Percentiles rank a stretch among this genome's conserved stretches.
Conservation (phyloP, 495 filamentous ascomycete genomes). For the Copromyces sp. region DNA sequence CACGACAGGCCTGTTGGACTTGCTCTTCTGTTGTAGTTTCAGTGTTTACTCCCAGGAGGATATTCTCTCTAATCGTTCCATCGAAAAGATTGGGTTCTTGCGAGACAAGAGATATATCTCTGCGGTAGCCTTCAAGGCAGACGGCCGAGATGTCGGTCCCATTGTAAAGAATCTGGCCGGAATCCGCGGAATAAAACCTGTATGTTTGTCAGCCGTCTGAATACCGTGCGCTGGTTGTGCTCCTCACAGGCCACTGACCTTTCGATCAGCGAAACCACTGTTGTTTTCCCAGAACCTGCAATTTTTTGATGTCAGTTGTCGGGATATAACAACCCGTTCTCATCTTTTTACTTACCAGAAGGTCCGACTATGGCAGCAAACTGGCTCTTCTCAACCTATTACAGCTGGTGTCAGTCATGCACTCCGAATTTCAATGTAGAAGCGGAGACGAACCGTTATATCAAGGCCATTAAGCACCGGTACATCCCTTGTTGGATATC, state of each 20-base stretch:
- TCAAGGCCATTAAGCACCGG: conserved; percentile 41
- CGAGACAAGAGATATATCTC: conserved; percentile 43
- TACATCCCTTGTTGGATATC: conserved; percentile 44
- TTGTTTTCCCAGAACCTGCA: conserved; percentile 65
- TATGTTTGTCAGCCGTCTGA: background rate
- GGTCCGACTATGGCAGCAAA: conserved; percentile 58
- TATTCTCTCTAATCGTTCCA: conserved; percentile 52
- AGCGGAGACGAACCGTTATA: conserved; percentile 28
- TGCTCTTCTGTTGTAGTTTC: conserved; percentile 29
- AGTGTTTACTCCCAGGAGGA: conserved; percentile 42
- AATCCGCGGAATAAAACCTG: conserved; percentile 45
- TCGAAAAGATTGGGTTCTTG: conserved; percentile 52
- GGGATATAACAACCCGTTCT: conserved; percentile 30
- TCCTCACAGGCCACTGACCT: conserved; percentile 14
- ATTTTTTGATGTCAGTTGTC: conserved; percentile 16
- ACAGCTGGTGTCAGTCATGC: background rate
- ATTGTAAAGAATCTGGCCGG: conserved; percentile 41
- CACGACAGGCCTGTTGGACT: conserved; percentile 38
- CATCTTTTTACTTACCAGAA: conserved; percentile 22
- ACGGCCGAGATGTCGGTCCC: conserved; percentile 36
- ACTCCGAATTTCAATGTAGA: background rate
- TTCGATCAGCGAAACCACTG: conserved; percentile 56
- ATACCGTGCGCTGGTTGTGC: background rate
- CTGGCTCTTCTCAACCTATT: conserved; percentile 50
- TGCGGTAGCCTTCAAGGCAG: conserved; percentile 43